Evolutionary conservation across 2,329 filamentous ascomycete genomes (phyloP), one percentile per base, ranked within the genome.

Genomic region (Calonectria leucothoes): DNA sequence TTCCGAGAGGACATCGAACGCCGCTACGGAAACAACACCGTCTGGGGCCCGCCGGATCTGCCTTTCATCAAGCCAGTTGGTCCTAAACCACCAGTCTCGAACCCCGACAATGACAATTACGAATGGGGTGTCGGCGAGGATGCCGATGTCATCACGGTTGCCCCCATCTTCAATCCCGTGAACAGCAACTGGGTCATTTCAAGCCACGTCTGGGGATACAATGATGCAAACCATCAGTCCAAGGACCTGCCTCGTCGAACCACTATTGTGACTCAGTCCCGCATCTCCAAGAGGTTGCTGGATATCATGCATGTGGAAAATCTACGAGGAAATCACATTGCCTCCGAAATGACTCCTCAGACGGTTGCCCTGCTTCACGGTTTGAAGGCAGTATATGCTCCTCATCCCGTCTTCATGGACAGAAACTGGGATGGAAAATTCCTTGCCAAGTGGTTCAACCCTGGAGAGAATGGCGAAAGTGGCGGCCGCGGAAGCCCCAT

Each of bases 231-330:
- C 11, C 88, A 90, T 78, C 80, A 83, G 17, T 87, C 88, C 31
- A 85, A 86, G 55, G 88, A 92, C 55, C 89, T 94, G 1, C 93
- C 94, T 15, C 91, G 94, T 68, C 91, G 94, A 72, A 91, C 92
- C 14, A 94, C 94, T n/a, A 94, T 96, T 79, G 92, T 95, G 74
- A 95, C 94, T 0, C 93, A 95, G 75, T 92, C 93, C 1, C 91
- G 94, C 66, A 86, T 95, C 10, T 95, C 94, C 20, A 93, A 92
- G 81, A 89, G 89, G 33, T 87, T 96, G 2, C 87, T 96, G 39
- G 90, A 94, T 77, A 89, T 92, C 74, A 96, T 96, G 94, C 94
- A 96, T 81, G 89, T 91, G 39, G 94, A 96, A 82, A 94, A 94
- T 67, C 87, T 93, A 75, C 88, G 90, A 17, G 93, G 93, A 75